Evolutionary conservation across 225 moss, liverwort and hornwort genomes (phyloP), one percentile per base, ranked within the genome.

Genomic region (Ulota crispa): DNA sequence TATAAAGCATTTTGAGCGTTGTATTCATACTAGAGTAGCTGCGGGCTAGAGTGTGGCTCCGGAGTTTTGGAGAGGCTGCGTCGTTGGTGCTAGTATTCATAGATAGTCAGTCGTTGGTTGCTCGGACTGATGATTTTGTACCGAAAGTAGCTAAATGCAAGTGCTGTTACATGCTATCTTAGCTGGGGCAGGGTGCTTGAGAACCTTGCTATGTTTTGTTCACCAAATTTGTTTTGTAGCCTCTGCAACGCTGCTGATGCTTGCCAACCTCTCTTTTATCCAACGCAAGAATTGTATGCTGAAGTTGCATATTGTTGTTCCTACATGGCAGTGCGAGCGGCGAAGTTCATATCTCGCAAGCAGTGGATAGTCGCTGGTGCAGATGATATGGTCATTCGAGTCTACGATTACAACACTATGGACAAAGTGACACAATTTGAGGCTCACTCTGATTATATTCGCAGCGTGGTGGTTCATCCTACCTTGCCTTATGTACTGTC

Each of bases 361-460:
- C 95, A 96, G 72, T 94, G 94, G 95, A 89, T 96, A 81, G 94
- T 96, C 28, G 84, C 95, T 32, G 94, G 94, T 23, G 79, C 94
- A 19, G 94, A 94, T 82, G 94, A 94, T 68, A 94, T 94, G 94
- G 92, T 77, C 82, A 88, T 94, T 73, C 86, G 94, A 23, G 91
- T 94, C 24, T 94, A 94, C 64, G 93, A 94, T 72, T 93, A 93
- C 88, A 94, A 94, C 84, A 94, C 94, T 1, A 94, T 94, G 94
- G 94, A 93, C 80, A 93, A 93, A 89, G 84, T 94, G 41, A 92
- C 90, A 78, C 87, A 91, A 18, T 94, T 94, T 78, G 94, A 94
- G 77, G 94, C 94, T 56, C 94, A 94, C 78, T 87, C 94, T 42
- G 94, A 94, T 68, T 94, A 94, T 69, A 94, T 94, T 37, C 86